Base-by-base conservation (phyloP, 306 rosid genomes). In the Prunus armeniaca region DNA sequence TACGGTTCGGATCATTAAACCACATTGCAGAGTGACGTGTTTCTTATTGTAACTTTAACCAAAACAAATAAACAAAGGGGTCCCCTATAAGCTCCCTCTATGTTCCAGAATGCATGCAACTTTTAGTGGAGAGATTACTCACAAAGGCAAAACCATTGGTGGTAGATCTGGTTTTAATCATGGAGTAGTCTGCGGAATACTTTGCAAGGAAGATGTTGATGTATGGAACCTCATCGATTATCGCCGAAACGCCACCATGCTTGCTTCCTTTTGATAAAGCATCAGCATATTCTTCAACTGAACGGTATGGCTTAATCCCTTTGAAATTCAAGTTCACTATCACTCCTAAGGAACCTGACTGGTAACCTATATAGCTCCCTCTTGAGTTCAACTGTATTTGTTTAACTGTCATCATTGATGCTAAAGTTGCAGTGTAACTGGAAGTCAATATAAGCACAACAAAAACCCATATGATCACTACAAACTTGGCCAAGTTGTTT, bases 91-190 rank as follows among this genome's bases (percentile, higher is more conserved):
- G 41, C 41, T 34, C 41, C 41, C 41, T 34, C 9, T 34, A 34
- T 47, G 13, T 47, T 9, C 14, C 14, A 47, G 51, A 9, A 47
- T 47, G 51, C 51, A 47, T 47, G 14, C 12, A 15, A 18, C 10
- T 32, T 25, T 7, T 20, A 49, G 61, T 10, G 3, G 6, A 9
- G 4, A 52, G 32, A 30, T 18, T 20, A 82, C 73, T 78, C 58
- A 84, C 87, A 46, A 80, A 84, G 43, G 80, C 87, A 52, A 84
- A 51, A 28, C 84, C 87, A 63, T 38, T 80, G 12, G 38, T 68
- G 17, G 2, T 41, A 20, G 87, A 62, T 18, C 20, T 65, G 19
- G 64, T 51, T 50, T 25, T 66, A 19, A 67, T 63, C 27, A 34
- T 51, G 51, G 78, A 52, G 17, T 50, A 20, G 15, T 41, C 55